Conservation (phyloP, 225 moss, liverwort and hornwort species). For the Sphagnum contortum region DNA sequence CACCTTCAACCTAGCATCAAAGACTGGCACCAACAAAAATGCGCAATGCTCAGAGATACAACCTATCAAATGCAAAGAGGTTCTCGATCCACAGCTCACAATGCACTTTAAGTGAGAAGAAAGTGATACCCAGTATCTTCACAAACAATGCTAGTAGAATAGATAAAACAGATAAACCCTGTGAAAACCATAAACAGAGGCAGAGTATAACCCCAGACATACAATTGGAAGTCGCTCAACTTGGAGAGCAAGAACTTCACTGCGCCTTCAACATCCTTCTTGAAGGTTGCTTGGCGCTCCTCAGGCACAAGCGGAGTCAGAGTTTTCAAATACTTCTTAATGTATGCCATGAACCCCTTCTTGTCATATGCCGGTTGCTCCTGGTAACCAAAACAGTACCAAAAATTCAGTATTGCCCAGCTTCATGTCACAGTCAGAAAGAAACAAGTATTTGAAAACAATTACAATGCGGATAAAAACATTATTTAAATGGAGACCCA, state of each 20-base stretch:
- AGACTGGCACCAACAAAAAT: not conserved
- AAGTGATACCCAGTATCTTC: not conserved
- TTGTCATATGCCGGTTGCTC: slow-evolving; percentile 86
- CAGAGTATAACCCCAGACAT: slow-evolving; percentile 6
- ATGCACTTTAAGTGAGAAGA: too few species aligned
- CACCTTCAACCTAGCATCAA: not conserved
- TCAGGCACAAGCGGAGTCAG: slow-evolving; percentile 40
- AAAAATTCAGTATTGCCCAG: not conserved
- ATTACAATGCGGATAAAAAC: not conserved
- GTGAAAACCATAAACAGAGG: too few species aligned
- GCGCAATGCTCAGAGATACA: not conserved
- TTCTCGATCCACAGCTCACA: too few species aligned
- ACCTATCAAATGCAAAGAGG: not conserved
- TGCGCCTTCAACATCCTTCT: slow-evolving; percentile 44
- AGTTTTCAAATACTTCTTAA: slow-evolving; percentile 76
- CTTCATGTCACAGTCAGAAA: not conserved
- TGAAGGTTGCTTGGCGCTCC: slow-evolving; percentile 49
- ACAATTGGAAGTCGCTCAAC: slow-evolving; percentile 72
- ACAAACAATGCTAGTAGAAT: not conserved
- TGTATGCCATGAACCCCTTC: slow-evolving; percentile 52
- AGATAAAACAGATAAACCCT: not conserved
- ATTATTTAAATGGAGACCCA: not conserved
- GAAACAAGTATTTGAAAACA: not conserved
- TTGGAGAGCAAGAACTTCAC: slow-evolving; percentile 67
- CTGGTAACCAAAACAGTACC: slow-evolving; percentile 14